These are phyloP conservation scores for Ascochyta clinopodiicola DNA, from an alignment of 2,329 filamentous ascomycete genomes.

Conservation along the genomic window DNA sequence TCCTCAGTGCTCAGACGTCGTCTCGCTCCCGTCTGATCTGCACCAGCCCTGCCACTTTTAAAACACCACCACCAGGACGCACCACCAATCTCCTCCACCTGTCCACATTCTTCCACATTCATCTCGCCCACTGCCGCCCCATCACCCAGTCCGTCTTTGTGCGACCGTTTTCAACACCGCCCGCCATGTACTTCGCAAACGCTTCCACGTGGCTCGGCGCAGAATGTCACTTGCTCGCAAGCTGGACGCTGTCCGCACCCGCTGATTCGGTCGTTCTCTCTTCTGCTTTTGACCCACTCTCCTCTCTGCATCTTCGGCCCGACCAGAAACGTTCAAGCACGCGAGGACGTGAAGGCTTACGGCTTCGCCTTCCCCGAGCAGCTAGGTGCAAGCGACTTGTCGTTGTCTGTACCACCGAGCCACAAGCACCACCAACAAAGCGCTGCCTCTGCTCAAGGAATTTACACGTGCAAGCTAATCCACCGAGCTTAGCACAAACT, in stretches of 20 bases:
- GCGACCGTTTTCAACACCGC: too few relatives aligned
- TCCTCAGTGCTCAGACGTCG: slow-evolving; percentile 13
- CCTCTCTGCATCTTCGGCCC: slow-evolving; percentile 16
- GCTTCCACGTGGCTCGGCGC: slow-evolving; percentile 10
- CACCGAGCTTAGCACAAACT: neutral
- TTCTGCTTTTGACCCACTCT: slow-evolving; percentile 11
- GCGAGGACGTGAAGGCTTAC: slow-evolving; percentile 3
- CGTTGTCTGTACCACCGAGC: slow-evolving; percentile 2
- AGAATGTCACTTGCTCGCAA: slow-evolving; percentile 9
- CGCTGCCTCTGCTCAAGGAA: neutral
- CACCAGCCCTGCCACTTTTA: slow-evolving; percentile 17
- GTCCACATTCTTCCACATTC: neutral
- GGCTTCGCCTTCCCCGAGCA: slow-evolving; percentile 6
- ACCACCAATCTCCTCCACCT: slow-evolving; percentile 15
- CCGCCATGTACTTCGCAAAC: neutral
- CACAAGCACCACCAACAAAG: neutral
- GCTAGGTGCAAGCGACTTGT: slow-evolving; percentile 5
- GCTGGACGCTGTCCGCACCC: slow-evolving; percentile 3
- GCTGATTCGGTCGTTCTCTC: slow-evolving; percentile 11
- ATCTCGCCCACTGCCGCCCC: slow-evolving; percentile 2
- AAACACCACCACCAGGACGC: slow-evolving; percentile 9
- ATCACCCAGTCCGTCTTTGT: neutral
- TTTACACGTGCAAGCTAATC: slow-evolving; percentile 4
- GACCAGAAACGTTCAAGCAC: slow-evolving; percentile 12
- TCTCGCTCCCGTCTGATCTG: slow-evolving; percentile 23